A percentile compares a stretch with the other conserved stretches of the same genome.
These are phyloP conservation scores for Schoenoplectus triqueter DNA, from an alignment of 202 grass and related monocot species.

Conservation along the genomic window DNA sequence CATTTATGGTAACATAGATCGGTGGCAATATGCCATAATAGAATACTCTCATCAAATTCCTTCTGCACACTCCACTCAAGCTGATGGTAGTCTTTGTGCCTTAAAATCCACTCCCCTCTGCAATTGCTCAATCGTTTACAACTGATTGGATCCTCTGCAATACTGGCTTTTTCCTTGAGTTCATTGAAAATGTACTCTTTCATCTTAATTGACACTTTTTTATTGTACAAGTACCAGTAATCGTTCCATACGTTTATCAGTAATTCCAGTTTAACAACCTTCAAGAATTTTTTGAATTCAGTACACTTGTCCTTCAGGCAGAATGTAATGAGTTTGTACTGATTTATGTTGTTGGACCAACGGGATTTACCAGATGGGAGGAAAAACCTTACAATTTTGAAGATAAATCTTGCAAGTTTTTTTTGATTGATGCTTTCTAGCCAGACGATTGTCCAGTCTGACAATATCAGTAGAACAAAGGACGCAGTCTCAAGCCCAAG, in stretches of 20 bases:
- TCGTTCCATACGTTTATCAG: neutral
- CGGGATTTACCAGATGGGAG: neutral
- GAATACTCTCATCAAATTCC: slow-evolving; percentile 5
- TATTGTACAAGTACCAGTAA: neutral
- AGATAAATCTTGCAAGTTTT: neutral
- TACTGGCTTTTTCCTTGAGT: neutral
- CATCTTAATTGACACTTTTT: neutral
- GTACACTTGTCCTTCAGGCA: neutral
- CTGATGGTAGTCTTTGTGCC: neutral
- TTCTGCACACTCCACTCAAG: neutral
- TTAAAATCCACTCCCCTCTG: neutral
- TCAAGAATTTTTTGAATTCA: neutral
- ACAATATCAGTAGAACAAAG: neutral
- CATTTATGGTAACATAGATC: neutral
- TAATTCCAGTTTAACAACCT: neutral
- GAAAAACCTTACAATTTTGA: neutral
- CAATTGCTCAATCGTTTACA: neutral
- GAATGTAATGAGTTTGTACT: neutral
- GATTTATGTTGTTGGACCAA: neutral
- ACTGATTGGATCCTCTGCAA: neutral
- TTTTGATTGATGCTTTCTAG: neutral
- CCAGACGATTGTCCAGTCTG: neutral
- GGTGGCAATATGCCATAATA: neutral
- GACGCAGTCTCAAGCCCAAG: neutral
- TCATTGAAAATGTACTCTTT: neutral